These are phyloP conservation scores for Daldinia sp. DNA, from an alignment of 2,329 filamentous ascomycete species.

Conservation along the genomic window DNA sequence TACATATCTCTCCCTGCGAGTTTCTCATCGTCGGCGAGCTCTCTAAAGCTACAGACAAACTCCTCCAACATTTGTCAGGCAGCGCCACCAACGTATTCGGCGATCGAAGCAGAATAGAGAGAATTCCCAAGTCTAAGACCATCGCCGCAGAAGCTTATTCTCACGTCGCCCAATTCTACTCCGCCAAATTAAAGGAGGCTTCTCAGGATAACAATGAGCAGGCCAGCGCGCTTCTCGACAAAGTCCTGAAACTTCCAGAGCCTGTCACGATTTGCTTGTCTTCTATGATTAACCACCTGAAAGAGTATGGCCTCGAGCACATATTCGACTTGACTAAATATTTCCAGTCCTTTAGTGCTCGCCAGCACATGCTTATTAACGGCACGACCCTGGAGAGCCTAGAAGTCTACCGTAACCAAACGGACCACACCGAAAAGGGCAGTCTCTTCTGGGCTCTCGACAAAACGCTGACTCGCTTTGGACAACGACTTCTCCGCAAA, in stretches of 20 bases:
- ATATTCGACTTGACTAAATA: constrained; percentile 97
- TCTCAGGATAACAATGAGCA: constrained; percentile 60
- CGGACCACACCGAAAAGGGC: constrained; percentile 83
- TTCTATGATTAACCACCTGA: constrained; percentile 93
- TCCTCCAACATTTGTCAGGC: constrained; percentile 87
- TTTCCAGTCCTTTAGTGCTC: constrained; percentile 92
- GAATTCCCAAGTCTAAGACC: constrained; percentile 77
- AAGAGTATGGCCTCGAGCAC: constrained; percentile 91
- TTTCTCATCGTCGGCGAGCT: constrained; percentile 92
- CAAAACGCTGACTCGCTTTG: constrained; percentile 89
- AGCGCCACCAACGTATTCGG: constrained; percentile 92
- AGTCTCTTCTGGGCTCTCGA: constrained; percentile 96
- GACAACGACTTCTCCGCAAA: constrained; percentile 85
- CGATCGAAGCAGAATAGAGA: constrained; percentile 86
- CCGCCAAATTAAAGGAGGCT: constrained; percentile 76
- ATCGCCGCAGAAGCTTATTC: constrained; percentile 86
- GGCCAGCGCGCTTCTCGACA: constrained; percentile 77
- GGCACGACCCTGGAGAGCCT: constrained; percentile 93
- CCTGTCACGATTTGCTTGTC: constrained; percentile 91
- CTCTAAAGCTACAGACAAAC: constrained; percentile 89
- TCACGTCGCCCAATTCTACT: constrained; percentile 93
- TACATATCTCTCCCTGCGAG: constrained; percentile 96
- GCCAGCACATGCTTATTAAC: constrained; percentile 95
- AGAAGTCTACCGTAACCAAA: constrained; percentile 95
- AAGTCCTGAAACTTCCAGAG: constrained; percentile 84